Conservation (phyloP, 179 eudicot genomes). For the Gypsophila paniculata region DNA sequence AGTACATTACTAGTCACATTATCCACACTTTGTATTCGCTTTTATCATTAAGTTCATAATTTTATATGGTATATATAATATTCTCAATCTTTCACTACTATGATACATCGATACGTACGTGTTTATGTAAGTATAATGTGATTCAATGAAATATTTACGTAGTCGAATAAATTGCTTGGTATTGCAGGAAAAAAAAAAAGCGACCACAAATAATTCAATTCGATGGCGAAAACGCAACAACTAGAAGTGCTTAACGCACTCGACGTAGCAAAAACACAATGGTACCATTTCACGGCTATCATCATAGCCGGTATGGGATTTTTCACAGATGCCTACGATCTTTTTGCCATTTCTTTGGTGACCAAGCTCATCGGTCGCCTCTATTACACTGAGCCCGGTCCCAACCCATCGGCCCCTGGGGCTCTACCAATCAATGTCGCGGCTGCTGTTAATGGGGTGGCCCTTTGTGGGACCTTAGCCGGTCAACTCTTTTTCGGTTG, state of each 20-base stretch:
- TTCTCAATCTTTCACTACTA: too few species aligned
- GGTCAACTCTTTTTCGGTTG: too few species aligned
- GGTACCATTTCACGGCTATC: too few species aligned
- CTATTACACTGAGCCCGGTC: constrained; percentile 27
- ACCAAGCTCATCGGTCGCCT: constrained; percentile 39
- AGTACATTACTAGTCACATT: too few species aligned
- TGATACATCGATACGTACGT: too few species aligned
- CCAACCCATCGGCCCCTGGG: constrained; percentile 24
- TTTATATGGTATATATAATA: too few species aligned
- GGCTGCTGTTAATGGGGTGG: constrained; percentile 43
- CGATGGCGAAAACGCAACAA: constrained; percentile 30
- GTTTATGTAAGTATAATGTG: too few species aligned
- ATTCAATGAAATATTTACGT: neutral
- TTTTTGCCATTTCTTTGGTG: constrained; percentile 34
- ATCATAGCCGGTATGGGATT: constrained; percentile 49
- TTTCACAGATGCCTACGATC: constrained; percentile 47
- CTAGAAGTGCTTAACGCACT: constrained; percentile 42
- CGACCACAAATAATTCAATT: neutral
- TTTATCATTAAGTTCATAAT: too few species aligned
- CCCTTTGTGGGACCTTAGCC: too few species aligned
- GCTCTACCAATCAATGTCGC: constrained; percentile 33
- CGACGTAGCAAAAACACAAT: constrained; percentile 45
- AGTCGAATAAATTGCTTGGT: too few species aligned
- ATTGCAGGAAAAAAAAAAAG: constrained; percentile 2
- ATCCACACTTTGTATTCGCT: too few species aligned